These are phyloP conservation scores for Suhomyces bribrorum DNA, from an alignment of 1,139 yeast species.

Conservation along the genomic window DNA sequence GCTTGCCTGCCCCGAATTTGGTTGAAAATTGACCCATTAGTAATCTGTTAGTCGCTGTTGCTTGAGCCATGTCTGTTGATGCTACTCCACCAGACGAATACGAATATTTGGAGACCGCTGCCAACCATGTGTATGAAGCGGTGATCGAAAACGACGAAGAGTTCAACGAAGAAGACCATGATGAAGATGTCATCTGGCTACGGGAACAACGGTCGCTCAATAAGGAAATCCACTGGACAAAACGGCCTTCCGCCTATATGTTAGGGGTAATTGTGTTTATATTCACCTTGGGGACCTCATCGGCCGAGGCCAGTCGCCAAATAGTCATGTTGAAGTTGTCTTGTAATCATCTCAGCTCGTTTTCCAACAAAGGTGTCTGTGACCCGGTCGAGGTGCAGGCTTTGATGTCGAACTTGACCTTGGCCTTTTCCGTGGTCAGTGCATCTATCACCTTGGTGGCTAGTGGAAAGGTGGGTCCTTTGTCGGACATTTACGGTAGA, in stretches of 20 bases:
- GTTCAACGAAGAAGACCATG: conserved; percentile 29
- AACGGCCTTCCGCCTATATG: conserved; percentile 37
- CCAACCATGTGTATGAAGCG: conserved; percentile 30
- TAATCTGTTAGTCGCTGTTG: background rate
- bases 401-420: conserved; percentile 38
- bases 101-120: conserved; percentile 23
- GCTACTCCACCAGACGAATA: background rate
- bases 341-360: conserved; percentile 29
- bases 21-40: too few species aligned
- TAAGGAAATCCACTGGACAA: conserved; percentile 33
- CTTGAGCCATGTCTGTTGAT: background rate
- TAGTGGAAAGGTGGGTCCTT: conserved; percentile 54
- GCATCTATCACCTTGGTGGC: conserved; percentile 39
- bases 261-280: conserved; percentile 30
- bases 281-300: conserved; percentile 29
- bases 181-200: conserved; percentile 42
- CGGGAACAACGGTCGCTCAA: conserved; percentile 37
- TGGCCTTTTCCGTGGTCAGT: conserved; percentile 28
- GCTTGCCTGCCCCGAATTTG: too few species aligned
- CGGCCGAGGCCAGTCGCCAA: conserved; percentile 39
- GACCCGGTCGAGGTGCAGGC: conserved; percentile 36
- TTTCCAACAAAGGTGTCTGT: conserved; percentile 21
- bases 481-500: conserved; percentile 68
- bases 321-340: conserved; percentile 38
- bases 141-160: conserved; percentile 34